A percentile compares a stretch with the other conserved stretches of the same genome.
These are phyloP conservation scores for Pseudocercospora musae DNA, from an alignment of 2,329 filamentous ascomycete genomes.

Conservation along the genomic window DNA sequence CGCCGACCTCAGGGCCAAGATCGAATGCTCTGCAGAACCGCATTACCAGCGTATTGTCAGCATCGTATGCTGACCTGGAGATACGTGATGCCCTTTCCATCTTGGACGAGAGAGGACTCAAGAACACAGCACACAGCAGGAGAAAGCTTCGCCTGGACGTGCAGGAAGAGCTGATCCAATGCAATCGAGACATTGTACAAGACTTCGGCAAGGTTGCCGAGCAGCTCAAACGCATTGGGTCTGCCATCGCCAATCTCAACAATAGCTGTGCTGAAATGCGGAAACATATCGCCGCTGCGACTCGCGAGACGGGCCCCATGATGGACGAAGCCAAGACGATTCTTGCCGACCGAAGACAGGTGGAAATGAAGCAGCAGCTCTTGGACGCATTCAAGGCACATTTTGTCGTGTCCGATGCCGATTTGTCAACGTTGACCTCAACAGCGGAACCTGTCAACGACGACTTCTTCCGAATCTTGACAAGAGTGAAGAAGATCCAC, in stretches of 20 bases:
- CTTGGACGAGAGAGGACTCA: constrained; percentile 67
- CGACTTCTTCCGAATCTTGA: constrained; percentile 73
- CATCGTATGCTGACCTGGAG: constrained; percentile 88
- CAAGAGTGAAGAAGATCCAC: constrained; percentile 80
- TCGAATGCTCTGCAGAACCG: constrained; percentile 73
- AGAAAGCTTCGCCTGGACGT: constrained; percentile 76
- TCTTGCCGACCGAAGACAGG: constrained; percentile 67
- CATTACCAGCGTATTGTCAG: constrained; percentile 79
- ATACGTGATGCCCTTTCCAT: constrained; percentile 80
- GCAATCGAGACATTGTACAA: constrained; percentile 81
- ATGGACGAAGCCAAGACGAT: constrained; percentile 74
- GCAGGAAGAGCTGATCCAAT: constrained; percentile 88
- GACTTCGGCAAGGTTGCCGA: constrained; percentile 89
- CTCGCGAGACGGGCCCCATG: constrained; percentile 68
- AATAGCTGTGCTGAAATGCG: constrained; percentile 77
- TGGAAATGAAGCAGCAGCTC: constrained; percentile 76
- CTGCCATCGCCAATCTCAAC: constrained; percentile 74
- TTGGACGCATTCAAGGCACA: constrained; percentile 74
- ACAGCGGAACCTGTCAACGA: constrained; percentile 80
- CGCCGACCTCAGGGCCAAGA: constrained; percentile 33
- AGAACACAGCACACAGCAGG: constrained; percentile 74
- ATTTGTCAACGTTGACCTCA: constrained; percentile 70
- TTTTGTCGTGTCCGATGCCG: constrained; percentile 80
- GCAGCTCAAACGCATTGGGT: constrained; percentile 83
- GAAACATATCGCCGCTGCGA: constrained; percentile 69